phyloP scores from a whole-genome alignment of 345 rosid species.

The Iberis pinnata region DNA sequence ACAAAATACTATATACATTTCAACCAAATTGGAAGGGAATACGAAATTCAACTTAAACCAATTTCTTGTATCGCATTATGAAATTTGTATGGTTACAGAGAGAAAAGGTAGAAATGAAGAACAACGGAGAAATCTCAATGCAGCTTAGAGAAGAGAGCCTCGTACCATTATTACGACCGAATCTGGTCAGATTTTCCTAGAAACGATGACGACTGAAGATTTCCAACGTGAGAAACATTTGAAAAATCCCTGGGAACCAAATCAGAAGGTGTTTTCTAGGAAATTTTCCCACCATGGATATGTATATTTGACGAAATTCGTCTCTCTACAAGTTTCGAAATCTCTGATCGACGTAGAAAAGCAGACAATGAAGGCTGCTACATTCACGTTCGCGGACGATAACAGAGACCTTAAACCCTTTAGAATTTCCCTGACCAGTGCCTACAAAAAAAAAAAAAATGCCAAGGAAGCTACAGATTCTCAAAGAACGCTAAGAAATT shows the following conservation, averaged over 20 bases:
- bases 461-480: slow-evolving; percentile 4
- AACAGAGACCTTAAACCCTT: slow-evolving; percentile 11
- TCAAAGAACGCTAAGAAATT: slow-evolving; percentile 1
- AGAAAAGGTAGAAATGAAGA: background rate
- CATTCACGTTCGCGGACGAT: slow-evolving; percentile 16
- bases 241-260: slow-evolving; percentile 6
- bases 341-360: slow-evolving; percentile 16
- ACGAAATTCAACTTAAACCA: slow-evolving; percentile 1
- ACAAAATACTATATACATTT: too few relatives aligned
- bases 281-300: slow-evolving; percentile 27
- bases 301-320: background rate
- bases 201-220: slow-evolving; percentile 15
- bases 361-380: background rate
- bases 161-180: slow-evolving; percentile 26
- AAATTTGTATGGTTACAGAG: background rate
- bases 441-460: background rate
- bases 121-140: slow-evolving; percentile 10
- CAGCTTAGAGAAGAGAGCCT: slow-evolving; percentile 11
- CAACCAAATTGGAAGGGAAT: too few relatives aligned
- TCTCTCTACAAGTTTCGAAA: slow-evolving; percentile 4
- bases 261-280: slow-evolving; percentile 8
- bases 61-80: background rate
- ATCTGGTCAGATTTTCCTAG: slow-evolving; percentile 15
- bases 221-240: slow-evolving; percentile 21
- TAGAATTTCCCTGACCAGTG: background rate